Percentiles rank a stretch among this genome's conserved stretches.
Evolutionary conservation across 75 land plant species (phyloP).

Genomic region (Isoetes taiwanensis): DNA sequence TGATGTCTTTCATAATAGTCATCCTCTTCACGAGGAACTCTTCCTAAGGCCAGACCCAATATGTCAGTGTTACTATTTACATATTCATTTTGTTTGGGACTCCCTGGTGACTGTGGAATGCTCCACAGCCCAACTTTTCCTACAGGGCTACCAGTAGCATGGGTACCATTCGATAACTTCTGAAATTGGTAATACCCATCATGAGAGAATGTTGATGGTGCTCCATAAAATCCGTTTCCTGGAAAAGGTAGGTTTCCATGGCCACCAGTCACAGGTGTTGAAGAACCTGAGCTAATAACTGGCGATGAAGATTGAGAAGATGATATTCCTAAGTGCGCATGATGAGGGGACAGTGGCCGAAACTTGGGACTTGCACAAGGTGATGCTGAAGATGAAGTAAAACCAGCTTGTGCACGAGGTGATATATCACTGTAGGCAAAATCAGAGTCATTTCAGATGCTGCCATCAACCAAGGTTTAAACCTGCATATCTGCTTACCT

Average conservation of each 20-base stretch:
- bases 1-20: constrained; percentile 1
- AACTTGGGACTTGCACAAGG: constrained; percentile 49
- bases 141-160: background rate
- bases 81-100: constrained; percentile 11
- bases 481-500: constrained; percentile 4
- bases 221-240: constrained; percentile 13
- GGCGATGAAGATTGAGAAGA: constrained; percentile 26
- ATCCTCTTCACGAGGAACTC: constrained; percentile 6
- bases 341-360: constrained; percentile 44
- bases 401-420: constrained; percentile 12
- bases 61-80: constrained; percentile 10
- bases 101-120: constrained; percentile 17
- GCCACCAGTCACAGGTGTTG: constrained; percentile 66
- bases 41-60: constrained; percentile 14
- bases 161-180: background rate
- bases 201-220: background rate
- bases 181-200: background rate
- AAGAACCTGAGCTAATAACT: constrained; percentile 45
- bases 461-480: background rate
- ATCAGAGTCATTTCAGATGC: background rate
- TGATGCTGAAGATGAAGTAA: constrained; percentile 45
- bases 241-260: constrained; percentile 35
- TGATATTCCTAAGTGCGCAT: constrained; percentile 42
- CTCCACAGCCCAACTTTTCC: constrained; percentile 15
- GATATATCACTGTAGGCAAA: constrained; percentile 18